Conservation (phyloP, 768 basidiomycete genomes). For the Phlebiopsis flavidoalba region DNA sequence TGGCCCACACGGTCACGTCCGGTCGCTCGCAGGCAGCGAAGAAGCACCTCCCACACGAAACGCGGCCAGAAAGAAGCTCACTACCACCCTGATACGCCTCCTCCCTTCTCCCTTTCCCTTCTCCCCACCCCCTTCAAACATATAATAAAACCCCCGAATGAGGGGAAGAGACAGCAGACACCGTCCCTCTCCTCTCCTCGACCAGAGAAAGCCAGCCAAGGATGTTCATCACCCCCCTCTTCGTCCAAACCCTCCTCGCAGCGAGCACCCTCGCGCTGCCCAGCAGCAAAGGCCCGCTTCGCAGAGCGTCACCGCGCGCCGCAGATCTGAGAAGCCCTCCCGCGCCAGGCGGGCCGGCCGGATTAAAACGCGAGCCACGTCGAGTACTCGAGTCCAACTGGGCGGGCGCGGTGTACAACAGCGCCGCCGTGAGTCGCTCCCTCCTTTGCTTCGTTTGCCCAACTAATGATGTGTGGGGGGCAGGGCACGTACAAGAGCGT, state of each 20-base stretch:
- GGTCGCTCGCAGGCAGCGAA: no score
- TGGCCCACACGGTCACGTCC: no score
- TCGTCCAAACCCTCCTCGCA: conserved; percentile 20
- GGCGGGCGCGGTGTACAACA: conserved; percentile 30
- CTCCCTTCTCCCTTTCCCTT: no score
- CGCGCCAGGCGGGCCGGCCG: background rate
- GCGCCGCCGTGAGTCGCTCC: conserved; percentile 13
- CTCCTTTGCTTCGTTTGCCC: background rate
- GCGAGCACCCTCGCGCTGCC: conserved; percentile 19
- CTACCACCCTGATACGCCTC: no score
- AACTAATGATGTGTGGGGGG: background rate
- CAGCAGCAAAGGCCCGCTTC: conserved; percentile 13
- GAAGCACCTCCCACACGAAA: no score
- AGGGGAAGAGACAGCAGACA: no score
- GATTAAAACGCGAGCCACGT: conserved; percentile 20
- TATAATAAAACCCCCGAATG: no score
- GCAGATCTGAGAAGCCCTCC: conserved; percentile 7
- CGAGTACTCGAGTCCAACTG: conserved; percentile 29
- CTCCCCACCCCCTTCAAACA: no score
- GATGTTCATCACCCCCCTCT: conserved; percentile 18
- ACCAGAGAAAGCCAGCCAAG: no score
- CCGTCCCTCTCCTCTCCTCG: no score
- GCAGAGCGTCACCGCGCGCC: conserved; percentile 15
- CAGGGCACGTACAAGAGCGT: background rate
- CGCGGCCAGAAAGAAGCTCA: no score